Evolutionary conservation across 2,329 filamentous ascomycete genomes (phyloP), one percentile per base, ranked within the genome.

Genomic region (Parasarocladium wereldwijsianum): DNA sequence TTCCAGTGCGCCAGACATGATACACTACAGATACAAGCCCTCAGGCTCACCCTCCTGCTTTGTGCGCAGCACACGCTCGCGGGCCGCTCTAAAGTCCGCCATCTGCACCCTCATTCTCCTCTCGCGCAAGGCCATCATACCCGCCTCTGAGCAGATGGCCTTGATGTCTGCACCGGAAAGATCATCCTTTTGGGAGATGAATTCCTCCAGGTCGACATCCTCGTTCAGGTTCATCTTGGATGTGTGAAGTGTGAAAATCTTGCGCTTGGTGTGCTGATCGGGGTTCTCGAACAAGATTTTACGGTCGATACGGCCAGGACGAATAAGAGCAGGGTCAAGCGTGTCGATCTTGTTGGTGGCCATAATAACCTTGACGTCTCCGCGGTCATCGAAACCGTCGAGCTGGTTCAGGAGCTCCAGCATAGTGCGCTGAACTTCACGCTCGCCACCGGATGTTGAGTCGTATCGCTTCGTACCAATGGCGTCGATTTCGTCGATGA

Each of bases 261-360:
- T 98, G 66, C 87, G 71, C 60, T 77, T 77, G 34, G 90, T 98
- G 57, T 87, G 86, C 66, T 94, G 77, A 57, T 74, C 63, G 26
- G 60, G 63, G 46, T 76, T 68, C 52, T 73, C 68, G 47, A 76
- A 82, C 37, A 77, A 58, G 38, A 98, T 98, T 71, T 98, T 98
- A 45, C 90, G 78, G 57, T 98, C 90, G 54, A 98, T 98, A 68
- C 90, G 86, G 39, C 90, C 90, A 25, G 90, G 90, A 42, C 90
- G 79, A 50, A 98, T 98, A 43, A 98, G 66, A 12, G 90, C 90
- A 32, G 90, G 90, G 49, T 98, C 92, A 17, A 98, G 68, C 4
- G 84, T 93, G 43, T 98, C 92, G 43, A 98, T 98, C 72, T 98
- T 98, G 75, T 98, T 98, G 42, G 90, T 98, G 9, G 90, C 92